Evolutionary conservation across 306 rosid genomes (phyloP), one percentile per base, ranked within the genome.

Genomic region (Vachellia collinsii): DNA sequence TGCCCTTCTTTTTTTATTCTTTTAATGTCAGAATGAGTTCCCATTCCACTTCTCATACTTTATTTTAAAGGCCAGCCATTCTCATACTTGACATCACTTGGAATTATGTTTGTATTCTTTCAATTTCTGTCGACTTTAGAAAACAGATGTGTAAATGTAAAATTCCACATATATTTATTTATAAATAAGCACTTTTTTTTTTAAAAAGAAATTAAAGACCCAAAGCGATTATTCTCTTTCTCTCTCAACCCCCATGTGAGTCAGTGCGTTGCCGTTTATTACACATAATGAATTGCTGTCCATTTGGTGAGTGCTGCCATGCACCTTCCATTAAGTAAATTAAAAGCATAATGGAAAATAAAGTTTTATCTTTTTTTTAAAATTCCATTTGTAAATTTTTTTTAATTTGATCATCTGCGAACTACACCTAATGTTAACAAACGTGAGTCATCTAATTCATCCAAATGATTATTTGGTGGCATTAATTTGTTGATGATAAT

Each of bases 301-400:
- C 11, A 42, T 83, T 51, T 83, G 37, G 25, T 74, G 68, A 56
- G 59, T 23, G 41, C 71, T 70, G 19, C 29, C n/a, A n/a, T n/a
- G 0, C 56, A 70, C 48, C 38, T 22, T 70, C 74, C 74, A 44
- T 70, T 70, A 22, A 20, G n/a, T 42, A 4, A 68, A 42, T 44
- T 8, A 22, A 13, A 70, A 43, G 56, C 37, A 42, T 68, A 8
- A n/a, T 68, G 34, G 51, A 51, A 37, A 29, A 50, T 72, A 37
- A 53, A 14, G 5, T 38, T 19, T 51, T 51, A 2, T 19, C 53
- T 66, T 38, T 17, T 1, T 8, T 8, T 42, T 42, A 1, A 7
- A 54, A 54, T 19, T 56, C 11, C 25, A 56, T 7, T 20, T 56
- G n/a, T 56, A 0, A 56, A n/a, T 1, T 20, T 56, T 20, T 19